Evolutionary conservation across 164 flowering plant species (phyloP).

Genomic region (Akebia trifoliata): DNA sequence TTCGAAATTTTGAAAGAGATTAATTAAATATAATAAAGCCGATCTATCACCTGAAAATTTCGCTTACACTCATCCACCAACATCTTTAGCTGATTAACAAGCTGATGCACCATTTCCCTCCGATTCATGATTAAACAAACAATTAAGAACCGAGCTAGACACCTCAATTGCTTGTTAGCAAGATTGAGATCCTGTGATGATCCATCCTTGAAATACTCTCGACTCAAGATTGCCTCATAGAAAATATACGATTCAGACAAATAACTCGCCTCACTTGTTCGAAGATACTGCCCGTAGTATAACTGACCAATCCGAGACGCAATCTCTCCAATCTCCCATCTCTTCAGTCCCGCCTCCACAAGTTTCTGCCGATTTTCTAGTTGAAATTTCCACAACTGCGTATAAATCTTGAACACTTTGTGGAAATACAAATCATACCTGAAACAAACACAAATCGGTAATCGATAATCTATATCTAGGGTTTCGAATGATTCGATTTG

Average conservation of each 20-base stretch:
- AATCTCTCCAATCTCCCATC: slow-evolving; percentile 97
- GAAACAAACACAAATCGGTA: slow-evolving; percentile 4
- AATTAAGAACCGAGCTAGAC: slow-evolving; percentile 71
- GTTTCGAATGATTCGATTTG: background rate
- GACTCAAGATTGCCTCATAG: slow-evolving; percentile 73
- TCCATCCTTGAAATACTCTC: slow-evolving; percentile 88
- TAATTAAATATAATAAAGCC: background rate
- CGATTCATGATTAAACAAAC: slow-evolving; percentile 74
- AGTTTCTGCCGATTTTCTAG: slow-evolving; percentile 85
- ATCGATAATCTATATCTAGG: background rate
- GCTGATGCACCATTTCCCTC: slow-evolving; percentile 68
- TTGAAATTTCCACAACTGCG: slow-evolving; percentile 89
- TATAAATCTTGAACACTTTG: slow-evolving; percentile 85
- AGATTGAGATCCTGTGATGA: slow-evolving; percentile 54
- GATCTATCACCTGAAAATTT: slow-evolving; percentile 68
- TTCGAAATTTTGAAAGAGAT: background rate
- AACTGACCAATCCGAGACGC: slow-evolving; percentile 93
- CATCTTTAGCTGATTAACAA: slow-evolving; percentile 60
- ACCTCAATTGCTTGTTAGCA: slow-evolving; percentile 80
- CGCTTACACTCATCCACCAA: slow-evolving; percentile 76
- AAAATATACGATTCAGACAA: slow-evolving; percentile 74
- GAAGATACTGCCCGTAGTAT: slow-evolving; percentile 77
- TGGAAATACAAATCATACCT: slow-evolving; percentile 78
- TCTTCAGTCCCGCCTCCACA: slow-evolving; percentile 79
- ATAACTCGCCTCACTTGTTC: slow-evolving; percentile 74